Percentiles rank a stretch among this genome's conserved stretches.
Conservation (phyloP, 306 rosid species). For the Alnus glutinosa region DNA sequence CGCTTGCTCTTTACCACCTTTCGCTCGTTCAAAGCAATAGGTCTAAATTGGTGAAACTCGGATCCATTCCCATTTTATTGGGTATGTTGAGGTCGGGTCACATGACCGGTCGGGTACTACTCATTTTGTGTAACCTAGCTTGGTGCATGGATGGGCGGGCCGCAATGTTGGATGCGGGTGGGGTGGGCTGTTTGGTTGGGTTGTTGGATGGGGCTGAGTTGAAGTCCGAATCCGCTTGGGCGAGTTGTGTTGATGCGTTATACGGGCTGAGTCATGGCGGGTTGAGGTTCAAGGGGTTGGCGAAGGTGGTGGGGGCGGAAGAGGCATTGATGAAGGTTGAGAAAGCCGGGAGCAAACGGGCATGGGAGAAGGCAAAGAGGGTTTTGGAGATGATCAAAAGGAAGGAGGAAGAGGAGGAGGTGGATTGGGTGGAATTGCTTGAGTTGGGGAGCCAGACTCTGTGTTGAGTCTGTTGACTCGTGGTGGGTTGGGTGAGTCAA, state of each 20-base stretch:
- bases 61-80: conserved; percentile 55
- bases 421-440: conserved; percentile 78
- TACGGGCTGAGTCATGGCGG: conserved; percentile 71
- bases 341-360: conserved; percentile 50
- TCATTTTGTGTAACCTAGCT: conserved; percentile 56
- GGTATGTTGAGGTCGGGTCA: conserved; percentile 63
- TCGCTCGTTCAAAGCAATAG: conserved; percentile 76
- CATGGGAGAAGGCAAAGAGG: conserved; percentile 54
- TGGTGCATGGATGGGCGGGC: conserved; percentile 68
- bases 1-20: conserved; percentile 74
- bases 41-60: conserved; percentile 65
- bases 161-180: conserved; percentile 73
- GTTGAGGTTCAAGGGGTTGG: conserved; percentile 77
- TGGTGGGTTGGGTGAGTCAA: conserved; percentile 25
- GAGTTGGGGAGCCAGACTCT: conserved; percentile 43
- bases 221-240: conserved; percentile 41
- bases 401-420: conserved; percentile 53
- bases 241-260: conserved; percentile 62
- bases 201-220: conserved; percentile 31
- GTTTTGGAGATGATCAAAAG: conserved; percentile 57
- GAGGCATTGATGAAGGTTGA: conserved; percentile 61
- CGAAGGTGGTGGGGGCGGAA: conserved; percentile 46
- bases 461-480: conserved; percentile 6
- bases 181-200: conserved; percentile 61
- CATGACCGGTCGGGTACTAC: conserved; percentile 51